A percentile compares a stretch with the other conserved stretches of the same genome.
Conservation (phyloP, 2,329 filamentous ascomycete species). For the Xylariaceae sp. region DNA sequence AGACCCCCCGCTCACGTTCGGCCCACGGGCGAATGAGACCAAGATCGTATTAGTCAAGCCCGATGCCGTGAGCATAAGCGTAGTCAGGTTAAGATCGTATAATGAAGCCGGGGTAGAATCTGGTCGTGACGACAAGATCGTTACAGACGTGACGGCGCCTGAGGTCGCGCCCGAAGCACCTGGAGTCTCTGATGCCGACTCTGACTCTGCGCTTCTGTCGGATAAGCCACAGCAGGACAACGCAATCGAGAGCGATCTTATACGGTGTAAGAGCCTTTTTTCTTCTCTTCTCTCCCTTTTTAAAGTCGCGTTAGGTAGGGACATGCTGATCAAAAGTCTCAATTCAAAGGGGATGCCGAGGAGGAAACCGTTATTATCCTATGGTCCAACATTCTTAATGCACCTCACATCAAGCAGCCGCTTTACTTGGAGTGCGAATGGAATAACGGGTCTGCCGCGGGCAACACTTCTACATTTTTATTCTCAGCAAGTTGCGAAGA, state of each 20-base stretch:
- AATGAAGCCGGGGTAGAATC: background rate
- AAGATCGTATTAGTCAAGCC: background rate
- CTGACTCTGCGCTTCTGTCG: background rate
- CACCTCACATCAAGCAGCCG: slow-evolving; percentile 4
- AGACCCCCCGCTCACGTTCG: background rate
- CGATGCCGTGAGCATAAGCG: background rate
- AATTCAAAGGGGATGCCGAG: background rate
- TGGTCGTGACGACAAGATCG: background rate
- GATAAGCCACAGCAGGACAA: no score
- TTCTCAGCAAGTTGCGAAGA: slow-evolving; percentile 11
- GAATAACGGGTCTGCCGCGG: slow-evolving; percentile 15
- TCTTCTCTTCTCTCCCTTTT: background rate
- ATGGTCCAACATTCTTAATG: background rate
- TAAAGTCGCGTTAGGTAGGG: background rate
- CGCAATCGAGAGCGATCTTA: background rate
- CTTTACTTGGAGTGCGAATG: slow-evolving; percentile 25
- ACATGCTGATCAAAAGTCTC: background rate
- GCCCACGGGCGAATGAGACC: background rate
- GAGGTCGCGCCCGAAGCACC: background rate
- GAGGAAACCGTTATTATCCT: slow-evolving; percentile 13
- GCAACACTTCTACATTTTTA: slow-evolving; percentile 19
- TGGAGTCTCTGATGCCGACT: background rate
- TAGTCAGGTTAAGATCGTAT: slow-evolving; percentile 2
- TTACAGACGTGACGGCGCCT: background rate
- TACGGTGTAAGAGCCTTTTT: background rate